Percentiles rank a stretch among this genome's conserved stretches.
Conservation (phyloP, 78 protist species). For the Dictyostelium citrinum region DNA sequence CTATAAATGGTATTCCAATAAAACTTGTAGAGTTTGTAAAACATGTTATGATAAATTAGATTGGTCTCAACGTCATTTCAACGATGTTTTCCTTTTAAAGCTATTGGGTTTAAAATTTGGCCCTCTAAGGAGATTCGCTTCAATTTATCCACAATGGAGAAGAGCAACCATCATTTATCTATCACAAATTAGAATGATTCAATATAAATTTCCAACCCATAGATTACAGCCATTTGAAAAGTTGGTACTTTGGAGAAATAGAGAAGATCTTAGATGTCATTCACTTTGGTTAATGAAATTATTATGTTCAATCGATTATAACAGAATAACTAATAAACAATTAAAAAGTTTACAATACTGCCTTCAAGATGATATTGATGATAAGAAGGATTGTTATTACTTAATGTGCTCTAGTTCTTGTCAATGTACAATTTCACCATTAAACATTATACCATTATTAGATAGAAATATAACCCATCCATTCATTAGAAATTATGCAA, state of each 20-base stretch:
- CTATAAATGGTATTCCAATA: background rate
- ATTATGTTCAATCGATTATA: conserved; percentile 33
- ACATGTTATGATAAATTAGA: background rate
- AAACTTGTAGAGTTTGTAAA: conserved; percentile 16
- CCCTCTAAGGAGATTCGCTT: conserved; percentile 8
- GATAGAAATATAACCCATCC: conserved; percentile 16
- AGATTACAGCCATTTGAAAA: background rate
- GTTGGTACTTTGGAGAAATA: conserved; percentile 64
- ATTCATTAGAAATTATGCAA: conserved; percentile 33
- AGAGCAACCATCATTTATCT: conserved; percentile 15
- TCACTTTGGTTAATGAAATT: conserved; percentile 58
- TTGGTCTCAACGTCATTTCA: background rate
- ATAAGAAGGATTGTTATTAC: conserved; percentile 2
- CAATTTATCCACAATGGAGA: conserved; percentile 33
- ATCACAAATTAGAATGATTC: conserved; percentile 43
- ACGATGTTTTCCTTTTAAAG: background rate
- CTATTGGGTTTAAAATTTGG: conserved; percentile 26
- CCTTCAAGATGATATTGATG: background rate
- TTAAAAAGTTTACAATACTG: background rate
- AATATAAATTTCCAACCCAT: conserved; percentile 34
- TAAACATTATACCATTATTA: conserved; percentile 43
- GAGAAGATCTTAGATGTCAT: conserved; percentile 27
- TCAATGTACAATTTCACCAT: background rate
- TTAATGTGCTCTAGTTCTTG: conserved; percentile 64
- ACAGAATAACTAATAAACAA: background rate